Conservation (phyloP, 495 filamentous ascomycete species). For the Talaromyces proteolyticus region DNA sequence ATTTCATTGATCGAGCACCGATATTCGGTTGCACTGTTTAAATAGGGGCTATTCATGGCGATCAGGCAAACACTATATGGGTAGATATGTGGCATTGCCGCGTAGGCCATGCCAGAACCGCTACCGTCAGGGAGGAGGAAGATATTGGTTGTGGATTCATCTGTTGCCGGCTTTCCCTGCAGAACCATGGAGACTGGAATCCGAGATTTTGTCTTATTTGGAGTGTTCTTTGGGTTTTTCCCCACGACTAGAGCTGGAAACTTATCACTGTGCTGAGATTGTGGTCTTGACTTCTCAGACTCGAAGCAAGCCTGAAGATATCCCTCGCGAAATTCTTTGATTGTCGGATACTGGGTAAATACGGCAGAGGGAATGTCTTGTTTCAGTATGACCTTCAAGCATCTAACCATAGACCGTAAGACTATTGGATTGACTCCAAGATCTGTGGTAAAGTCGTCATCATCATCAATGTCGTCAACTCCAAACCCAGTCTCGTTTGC, state of each 20-base stretch:
- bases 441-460: not conserved
- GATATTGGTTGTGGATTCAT: slow-evolving; percentile 2
- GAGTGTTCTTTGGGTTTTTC: not conserved
- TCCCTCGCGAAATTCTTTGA: not conserved
- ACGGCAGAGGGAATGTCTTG: not conserved
- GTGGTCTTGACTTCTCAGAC: not conserved
- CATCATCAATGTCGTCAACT: not conserved
- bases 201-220: not conserved
- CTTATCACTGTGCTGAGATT: too few species aligned
- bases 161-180: slow-evolving; percentile 9
- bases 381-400: not conserved
- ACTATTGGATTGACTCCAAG: not conserved
- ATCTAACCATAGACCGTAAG: not conserved
- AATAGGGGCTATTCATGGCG: slow-evolving; percentile 14
- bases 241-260: too few species aligned
- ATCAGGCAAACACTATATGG: slow-evolving; percentile 4
- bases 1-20: slow-evolving; percentile 48
- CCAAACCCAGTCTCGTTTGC: not conserved
- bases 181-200: slow-evolving; percentile 11
- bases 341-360: not conserved
- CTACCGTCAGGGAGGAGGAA: slow-evolving; percentile 21
- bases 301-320: not conserved
- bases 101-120: slow-evolving; percentile 16
- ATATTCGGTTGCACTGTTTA: not conserved
- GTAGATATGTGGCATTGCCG: slow-evolving; percentile 10